phyloP scores from a whole-genome alignment of 768 basidiomycete species.

The Hebeloma cylindrosporum region DNA sequence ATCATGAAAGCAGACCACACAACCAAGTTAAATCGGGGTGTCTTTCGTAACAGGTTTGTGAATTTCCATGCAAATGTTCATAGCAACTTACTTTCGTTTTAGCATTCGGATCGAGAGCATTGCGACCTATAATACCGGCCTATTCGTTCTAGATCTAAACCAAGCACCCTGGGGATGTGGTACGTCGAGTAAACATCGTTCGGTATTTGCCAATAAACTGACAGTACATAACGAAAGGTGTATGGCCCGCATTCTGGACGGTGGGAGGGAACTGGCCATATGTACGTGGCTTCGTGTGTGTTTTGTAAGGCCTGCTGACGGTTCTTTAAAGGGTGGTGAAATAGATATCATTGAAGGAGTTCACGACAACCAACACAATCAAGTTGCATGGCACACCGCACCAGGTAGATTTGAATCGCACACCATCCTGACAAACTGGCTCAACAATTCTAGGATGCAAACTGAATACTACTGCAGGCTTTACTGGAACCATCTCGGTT shows the following conservation, averaged over 20 bases:
- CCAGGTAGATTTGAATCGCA: conserved; percentile 41
- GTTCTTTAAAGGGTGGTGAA: conserved; percentile 58
- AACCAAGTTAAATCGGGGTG: conserved; percentile 50
- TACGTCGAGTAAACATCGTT: conserved; percentile 30
- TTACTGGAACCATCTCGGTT: conserved; percentile 65
- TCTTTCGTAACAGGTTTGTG: conserved; percentile 58
- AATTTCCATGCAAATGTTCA: not conserved
- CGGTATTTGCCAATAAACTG: not conserved
- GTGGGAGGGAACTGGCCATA: conserved; percentile 65
- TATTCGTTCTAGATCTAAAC: conserved; percentile 83
- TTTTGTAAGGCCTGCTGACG: not conserved
- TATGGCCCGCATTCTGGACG: conserved; percentile 89
- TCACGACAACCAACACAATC: conserved; percentile 81
- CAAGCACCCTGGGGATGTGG: conserved; percentile 91
- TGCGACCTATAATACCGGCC: conserved; percentile 66
- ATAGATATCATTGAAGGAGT: conserved; percentile 86
- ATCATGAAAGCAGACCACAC: conserved; percentile 80
- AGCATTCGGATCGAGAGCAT: conserved; percentile 79
- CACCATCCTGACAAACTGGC: conserved; percentile 5
- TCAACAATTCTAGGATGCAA: conserved; percentile 48
- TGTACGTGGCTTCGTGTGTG: conserved; percentile 37
- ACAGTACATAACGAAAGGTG: conserved; percentile 40
- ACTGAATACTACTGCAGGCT: conserved; percentile 52
- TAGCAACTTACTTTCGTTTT: not conserved
- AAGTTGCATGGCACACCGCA: conserved; percentile 78